Conservation (phyloP, 352 stramenopile genomes). For the Globisporangium irregulare region DNA sequence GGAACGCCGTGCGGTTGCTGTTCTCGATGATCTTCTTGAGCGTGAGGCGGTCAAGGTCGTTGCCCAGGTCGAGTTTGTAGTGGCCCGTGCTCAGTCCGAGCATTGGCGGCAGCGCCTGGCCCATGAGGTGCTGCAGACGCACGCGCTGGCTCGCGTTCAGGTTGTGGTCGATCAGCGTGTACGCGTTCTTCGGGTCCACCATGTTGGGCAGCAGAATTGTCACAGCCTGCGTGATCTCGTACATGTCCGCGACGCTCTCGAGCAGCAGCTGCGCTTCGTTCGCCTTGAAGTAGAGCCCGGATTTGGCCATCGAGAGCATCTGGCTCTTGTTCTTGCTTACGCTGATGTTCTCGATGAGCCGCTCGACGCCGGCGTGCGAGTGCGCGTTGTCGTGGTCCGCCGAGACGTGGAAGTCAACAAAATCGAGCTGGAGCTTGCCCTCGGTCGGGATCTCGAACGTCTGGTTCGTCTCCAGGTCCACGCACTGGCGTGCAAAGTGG, state of each 20-base stretch:
- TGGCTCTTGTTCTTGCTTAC: slow-evolving; percentile 76
- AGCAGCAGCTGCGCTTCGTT: slow-evolving; percentile 68
- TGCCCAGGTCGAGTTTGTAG: slow-evolving; percentile 67
- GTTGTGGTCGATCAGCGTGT: slow-evolving; percentile 64
- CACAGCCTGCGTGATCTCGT: slow-evolving; percentile 62
- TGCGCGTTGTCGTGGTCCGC: slow-evolving; percentile 63
- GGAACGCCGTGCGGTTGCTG: slow-evolving; percentile 69
- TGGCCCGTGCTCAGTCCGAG: slow-evolving; percentile 58
- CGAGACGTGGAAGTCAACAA: slow-evolving; percentile 77
- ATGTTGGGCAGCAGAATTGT: slow-evolving; percentile 68
- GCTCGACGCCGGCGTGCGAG: slow-evolving; percentile 58
- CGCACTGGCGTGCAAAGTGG: slow-evolving; percentile 47
- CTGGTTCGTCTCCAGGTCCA: slow-evolving; percentile 59
- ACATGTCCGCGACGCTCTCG: slow-evolving; percentile 59
- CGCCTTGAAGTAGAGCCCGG: slow-evolving; percentile 62
- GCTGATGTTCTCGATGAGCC: slow-evolving; percentile 75
- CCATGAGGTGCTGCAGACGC: slow-evolving; percentile 69
- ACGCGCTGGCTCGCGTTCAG: slow-evolving; percentile 41
- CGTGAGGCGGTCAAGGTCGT: slow-evolving; percentile 60
- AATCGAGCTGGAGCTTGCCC: slow-evolving; percentile 59
- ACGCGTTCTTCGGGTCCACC: slow-evolving; percentile 61
- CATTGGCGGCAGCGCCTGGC: slow-evolving; percentile 54
- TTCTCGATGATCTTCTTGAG: slow-evolving; percentile 78
- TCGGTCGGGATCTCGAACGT: slow-evolving; percentile 63
- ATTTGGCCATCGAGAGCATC: slow-evolving; percentile 80